A percentile compares a stretch with the other conserved stretches of the same genome.
Conservation (phyloP, 228 moss, liverwort and hornwort species). For the Sphagnum magellanicum region DNA sequence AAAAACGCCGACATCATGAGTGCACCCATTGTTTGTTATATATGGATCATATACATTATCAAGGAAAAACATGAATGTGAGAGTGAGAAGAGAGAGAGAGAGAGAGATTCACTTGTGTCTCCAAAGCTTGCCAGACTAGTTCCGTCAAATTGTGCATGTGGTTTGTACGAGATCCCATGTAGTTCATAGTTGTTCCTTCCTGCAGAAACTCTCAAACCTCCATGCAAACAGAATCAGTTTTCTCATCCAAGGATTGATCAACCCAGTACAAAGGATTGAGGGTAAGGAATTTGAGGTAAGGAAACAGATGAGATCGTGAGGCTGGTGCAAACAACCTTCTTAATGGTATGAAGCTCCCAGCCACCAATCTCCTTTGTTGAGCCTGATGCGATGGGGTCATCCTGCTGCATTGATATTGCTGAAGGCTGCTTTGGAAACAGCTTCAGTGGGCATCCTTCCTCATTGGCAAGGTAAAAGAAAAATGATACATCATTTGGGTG, state of each 20-base stretch:
- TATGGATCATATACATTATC: too few relatives aligned
- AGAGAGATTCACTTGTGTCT: constrained; percentile 39
- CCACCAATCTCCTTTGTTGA: constrained; percentile 55
- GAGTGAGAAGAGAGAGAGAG: too few relatives aligned
- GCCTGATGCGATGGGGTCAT: constrained; percentile 66
- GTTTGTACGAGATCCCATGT: constrained; percentile 57
- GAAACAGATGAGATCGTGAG: too few relatives aligned
- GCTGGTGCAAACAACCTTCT: constrained; percentile 36
- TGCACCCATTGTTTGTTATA: too few relatives aligned
- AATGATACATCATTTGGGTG: constrained; percentile 53
- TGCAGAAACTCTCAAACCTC: background rate
- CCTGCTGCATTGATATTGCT: constrained; percentile 12
- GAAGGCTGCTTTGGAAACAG: constrained; percentile 27
- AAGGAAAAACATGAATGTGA: too few relatives aligned
- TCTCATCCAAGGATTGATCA: too few relatives aligned
- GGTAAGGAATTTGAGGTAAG: too few relatives aligned
- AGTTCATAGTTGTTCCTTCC: constrained; percentile 43
- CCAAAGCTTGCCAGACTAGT: constrained; percentile 58
- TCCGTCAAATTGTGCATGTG: constrained; percentile 79
- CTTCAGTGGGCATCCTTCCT: constrained; percentile 41
- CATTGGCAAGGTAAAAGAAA: constrained; percentile 86
- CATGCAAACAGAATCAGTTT: too few relatives aligned
- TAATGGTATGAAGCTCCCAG: constrained; percentile 76
- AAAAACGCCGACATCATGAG: too few relatives aligned
- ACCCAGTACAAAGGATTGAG: too few relatives aligned